Conservation (phyloP, 305 asterid species). For the Fraxinus dipetala region DNA sequence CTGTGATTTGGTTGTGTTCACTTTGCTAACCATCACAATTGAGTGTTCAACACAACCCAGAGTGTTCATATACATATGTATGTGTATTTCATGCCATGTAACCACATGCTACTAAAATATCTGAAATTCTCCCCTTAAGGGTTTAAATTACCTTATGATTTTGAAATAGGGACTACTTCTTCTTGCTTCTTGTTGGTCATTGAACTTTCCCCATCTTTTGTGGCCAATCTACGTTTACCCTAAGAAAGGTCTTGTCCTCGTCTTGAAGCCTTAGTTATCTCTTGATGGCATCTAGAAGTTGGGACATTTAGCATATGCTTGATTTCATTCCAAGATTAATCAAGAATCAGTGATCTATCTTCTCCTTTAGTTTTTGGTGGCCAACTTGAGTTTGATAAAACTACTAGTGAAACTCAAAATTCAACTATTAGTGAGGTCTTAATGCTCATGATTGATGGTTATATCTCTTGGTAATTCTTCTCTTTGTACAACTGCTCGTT, state of each 20-base stretch:
- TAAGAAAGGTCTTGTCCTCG: not conserved
- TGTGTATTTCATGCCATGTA: slow-evolving; percentile 1
- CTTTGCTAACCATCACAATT: not conserved
- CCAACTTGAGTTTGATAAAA: not conserved
- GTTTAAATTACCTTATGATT: not conserved
- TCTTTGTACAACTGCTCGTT: not conserved
- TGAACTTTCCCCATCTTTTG: not conserved
- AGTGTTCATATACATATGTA: not conserved
- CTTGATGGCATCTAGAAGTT: not conserved
- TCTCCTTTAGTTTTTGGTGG: not conserved
- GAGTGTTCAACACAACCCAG: not conserved
- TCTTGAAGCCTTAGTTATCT: not conserved
- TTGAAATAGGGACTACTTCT: not conserved
- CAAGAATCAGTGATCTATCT: not conserved
- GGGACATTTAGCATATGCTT: not conserved
- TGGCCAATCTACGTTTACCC: not conserved
- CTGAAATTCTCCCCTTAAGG: not conserved
- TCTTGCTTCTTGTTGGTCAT: not conserved
- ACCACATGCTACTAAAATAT: not conserved
- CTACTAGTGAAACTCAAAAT: not conserved
- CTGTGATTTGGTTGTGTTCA: not conserved
- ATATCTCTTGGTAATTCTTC: not conserved
- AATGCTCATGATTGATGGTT: not conserved
- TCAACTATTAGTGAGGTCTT: not conserved
- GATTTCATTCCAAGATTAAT: not conserved